These are phyloP conservation scores for Zymoseptoria tritici DNA, from an alignment of 2,329 filamentous ascomycete genomes.

Conservation along the genomic window DNA sequence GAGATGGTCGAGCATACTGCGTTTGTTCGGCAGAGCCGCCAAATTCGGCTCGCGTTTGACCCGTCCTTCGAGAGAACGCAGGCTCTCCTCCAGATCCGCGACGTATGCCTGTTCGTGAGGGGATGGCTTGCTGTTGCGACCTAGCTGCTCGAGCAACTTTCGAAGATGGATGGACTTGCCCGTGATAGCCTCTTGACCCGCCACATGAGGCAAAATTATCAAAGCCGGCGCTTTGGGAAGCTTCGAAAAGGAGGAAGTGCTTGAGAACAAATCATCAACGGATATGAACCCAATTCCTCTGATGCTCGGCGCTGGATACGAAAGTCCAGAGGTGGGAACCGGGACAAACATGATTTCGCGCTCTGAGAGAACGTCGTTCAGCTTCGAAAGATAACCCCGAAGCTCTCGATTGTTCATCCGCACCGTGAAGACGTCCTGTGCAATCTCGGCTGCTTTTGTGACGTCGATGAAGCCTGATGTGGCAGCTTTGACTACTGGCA, in stretches of 20 bases:
- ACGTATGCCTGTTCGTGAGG: not conserved
- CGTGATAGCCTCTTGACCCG: not conserved
- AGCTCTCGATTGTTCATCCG: constrained; percentile 7
- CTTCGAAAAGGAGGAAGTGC: not conserved
- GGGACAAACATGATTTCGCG: not conserved
- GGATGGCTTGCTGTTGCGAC: not conserved
- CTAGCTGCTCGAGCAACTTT: not conserved
- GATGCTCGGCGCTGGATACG: not conserved
- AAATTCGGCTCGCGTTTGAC: not conserved
- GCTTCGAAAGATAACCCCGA: not conserved
- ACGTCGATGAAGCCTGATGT: not conserved
- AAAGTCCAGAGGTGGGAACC: not conserved
- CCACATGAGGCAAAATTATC: not conserved
- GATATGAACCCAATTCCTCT: not conserved
- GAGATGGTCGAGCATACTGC: not conserved
- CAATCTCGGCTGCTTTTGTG: not conserved
- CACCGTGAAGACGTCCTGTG: not conserved
- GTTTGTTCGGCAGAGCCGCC: not conserved
- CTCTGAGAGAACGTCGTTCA: not conserved
- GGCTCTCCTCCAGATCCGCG: constrained; percentile 4
- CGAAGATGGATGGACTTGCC: not conserved
- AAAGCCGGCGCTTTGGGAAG: not conserved
- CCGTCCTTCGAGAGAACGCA: not conserved
- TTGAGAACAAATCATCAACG: not conserved
- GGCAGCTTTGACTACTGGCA: not conserved